These are phyloP conservation scores for Logfia minima DNA, from an alignment of 129 eudicot genomes.

Conservation along the genomic window DNA sequence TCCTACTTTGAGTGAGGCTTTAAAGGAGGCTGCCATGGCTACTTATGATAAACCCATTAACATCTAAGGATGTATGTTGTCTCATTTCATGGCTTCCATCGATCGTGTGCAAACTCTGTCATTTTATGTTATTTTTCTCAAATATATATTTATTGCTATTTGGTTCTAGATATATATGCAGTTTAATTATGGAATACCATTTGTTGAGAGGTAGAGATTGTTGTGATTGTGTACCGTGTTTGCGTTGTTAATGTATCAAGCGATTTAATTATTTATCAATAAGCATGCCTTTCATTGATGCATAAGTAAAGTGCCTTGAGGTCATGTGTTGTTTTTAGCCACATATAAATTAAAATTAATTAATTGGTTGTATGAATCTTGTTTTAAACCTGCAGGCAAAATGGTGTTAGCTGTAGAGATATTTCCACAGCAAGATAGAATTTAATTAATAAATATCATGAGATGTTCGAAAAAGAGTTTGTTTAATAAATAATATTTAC, in stretches of 20 bases:
- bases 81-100: too few species aligned
- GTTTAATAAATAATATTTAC: too few species aligned
- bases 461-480: too few species aligned
- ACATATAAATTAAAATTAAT: too few species aligned
- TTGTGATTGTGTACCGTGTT: neutral
- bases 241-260: neutral
- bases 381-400: too few species aligned
- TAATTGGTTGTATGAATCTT: too few species aligned
- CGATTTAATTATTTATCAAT: neutral
- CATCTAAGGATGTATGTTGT: slow-evolving; percentile 35
- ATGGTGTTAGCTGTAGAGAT: too few species aligned
- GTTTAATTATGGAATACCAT: too few species aligned
- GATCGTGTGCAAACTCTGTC: neutral
- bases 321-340: neutral
- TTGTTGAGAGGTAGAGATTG: neutral
- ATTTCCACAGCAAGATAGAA: too few species aligned
- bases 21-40: slow-evolving; percentile 93
- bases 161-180: too few species aligned
- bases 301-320: neutral
- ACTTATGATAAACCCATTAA: slow-evolving; percentile 81
- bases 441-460: too few species aligned
- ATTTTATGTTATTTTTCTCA: neutral
- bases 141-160: too few species aligned
- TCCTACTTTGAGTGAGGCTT: slow-evolving; percentile 85
- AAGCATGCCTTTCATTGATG: neutral